These are phyloP conservation scores for Fusarium odoratissimum DNA, from an alignment of 2,329 filamentous ascomycete genomes.

Conservation along the genomic window DNA sequence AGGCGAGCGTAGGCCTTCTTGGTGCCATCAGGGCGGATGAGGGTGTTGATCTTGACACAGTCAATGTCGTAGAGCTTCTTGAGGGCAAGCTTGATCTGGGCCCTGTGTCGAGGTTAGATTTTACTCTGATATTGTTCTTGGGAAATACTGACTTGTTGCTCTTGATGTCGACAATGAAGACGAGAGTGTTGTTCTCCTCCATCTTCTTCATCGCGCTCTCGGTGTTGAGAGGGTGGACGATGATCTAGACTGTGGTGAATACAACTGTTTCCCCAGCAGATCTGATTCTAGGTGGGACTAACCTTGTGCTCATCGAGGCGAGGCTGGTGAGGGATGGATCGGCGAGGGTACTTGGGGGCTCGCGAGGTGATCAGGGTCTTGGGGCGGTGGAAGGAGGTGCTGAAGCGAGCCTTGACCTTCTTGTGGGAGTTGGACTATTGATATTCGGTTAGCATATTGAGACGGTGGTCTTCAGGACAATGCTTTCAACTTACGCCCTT, in stretches of 20 bases:
- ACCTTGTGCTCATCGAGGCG: constrained; percentile 98
- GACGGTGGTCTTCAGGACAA: background rate
- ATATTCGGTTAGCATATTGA: background rate
- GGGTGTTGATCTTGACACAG: constrained; percentile 98
- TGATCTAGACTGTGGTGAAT: constrained; percentile 62
- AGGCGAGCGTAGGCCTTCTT: constrained; percentile 99
- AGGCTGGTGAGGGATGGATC: constrained; percentile 88
- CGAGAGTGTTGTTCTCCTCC: constrained; percentile 99
- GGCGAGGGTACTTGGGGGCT: constrained; percentile 95
- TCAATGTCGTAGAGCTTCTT: constrained; percentile 99
- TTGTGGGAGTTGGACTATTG: constrained; percentile 71
- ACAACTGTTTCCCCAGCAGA: background rate
- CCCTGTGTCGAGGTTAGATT: constrained; percentile 60
- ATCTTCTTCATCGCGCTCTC: constrained; percentile 99
- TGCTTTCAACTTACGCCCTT: constrained; percentile 81
- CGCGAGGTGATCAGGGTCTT: constrained; percentile 96
- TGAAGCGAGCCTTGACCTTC: constrained; percentile 90
- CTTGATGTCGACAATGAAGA: constrained; percentile 97
- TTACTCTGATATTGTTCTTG: background rate
- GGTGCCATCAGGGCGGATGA: constrained; percentile 95
- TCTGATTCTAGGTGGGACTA: constrained; percentile 51
- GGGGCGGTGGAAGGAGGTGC: constrained; percentile 95
- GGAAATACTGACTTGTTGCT: constrained; percentile 73
- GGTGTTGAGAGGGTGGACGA: constrained; percentile 98
- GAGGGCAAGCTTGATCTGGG: constrained; percentile 96